Evolutionary conservation across 768 basidiomycete species (phyloP).

Genomic region (Cyclocybe cylindracea): DNA sequence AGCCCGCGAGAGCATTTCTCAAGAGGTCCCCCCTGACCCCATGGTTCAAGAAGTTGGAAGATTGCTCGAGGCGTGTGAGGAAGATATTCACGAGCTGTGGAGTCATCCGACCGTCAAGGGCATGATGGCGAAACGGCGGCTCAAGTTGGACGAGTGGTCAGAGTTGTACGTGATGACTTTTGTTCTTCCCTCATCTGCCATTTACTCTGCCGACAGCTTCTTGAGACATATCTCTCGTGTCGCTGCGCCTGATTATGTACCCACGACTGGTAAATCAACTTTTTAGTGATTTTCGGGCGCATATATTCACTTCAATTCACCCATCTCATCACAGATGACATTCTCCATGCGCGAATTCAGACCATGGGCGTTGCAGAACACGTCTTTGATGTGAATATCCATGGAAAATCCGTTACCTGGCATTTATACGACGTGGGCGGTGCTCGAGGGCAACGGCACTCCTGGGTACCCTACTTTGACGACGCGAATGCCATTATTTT

Average conservation of each 20-base stretch:
- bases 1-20: constrained; percentile 28
- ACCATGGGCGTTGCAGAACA: constrained; percentile 90
- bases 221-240: constrained; percentile 73
- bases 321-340: constrained; percentile 59
- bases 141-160: constrained; percentile 85
- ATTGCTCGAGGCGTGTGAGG: constrained; percentile 56
- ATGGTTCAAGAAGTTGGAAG: constrained; percentile 62
- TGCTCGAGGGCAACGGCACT: constrained; percentile 69
- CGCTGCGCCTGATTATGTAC: constrained; percentile 67
- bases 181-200: constrained; percentile 14
- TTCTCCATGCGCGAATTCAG: constrained; percentile 86
- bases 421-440: constrained; percentile 75
- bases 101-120: constrained; percentile 68
- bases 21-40: constrained; percentile 46
- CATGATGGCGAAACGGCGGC: constrained; percentile 64
- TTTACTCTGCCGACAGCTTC: constrained; percentile 50
- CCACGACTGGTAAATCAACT: constrained; percentile 60
- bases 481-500: constrained; percentile 82
- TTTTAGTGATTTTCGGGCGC: constrained; percentile 12
- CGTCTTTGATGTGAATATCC: constrained; percentile 77
- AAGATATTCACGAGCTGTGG: constrained; percentile 77
- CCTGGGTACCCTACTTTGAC: constrained; percentile 79
- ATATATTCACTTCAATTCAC: constrained; percentile 35
- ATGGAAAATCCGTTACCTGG: constrained; percentile 76
- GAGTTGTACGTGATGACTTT: constrained; percentile 66